phyloP scores from a whole-genome alignment of 2,329 filamentous ascomycete genomes.

The Ophiosphaerella korrae region DNA sequence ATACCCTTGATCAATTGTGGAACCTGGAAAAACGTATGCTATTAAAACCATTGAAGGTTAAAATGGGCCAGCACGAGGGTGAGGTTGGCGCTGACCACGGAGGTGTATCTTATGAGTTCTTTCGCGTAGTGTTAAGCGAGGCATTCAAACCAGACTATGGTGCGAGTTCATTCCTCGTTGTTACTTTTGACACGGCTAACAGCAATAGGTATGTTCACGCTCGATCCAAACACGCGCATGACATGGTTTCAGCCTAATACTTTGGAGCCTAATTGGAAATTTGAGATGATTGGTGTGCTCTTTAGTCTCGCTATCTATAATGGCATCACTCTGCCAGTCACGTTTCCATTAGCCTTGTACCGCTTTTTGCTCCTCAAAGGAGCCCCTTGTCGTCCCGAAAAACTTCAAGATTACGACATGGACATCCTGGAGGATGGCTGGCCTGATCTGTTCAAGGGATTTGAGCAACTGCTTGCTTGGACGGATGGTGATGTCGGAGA shows the following conservation, averaged over 20 bases:
- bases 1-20: slow-evolving; percentile 83
- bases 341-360: slow-evolving; percentile 85
- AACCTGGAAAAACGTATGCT: slow-evolving; percentile 81
- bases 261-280: slow-evolving; percentile 84
- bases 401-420: slow-evolving; percentile 41
- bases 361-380: slow-evolving; percentile 74
- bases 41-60: slow-evolving; percentile 83
- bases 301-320: slow-evolving; percentile 92
- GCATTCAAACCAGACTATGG: slow-evolving; percentile 78
- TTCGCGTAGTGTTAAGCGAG: slow-evolving; percentile 80
- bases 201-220: slow-evolving; percentile 69
- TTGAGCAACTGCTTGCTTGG: slow-evolving; percentile 77
- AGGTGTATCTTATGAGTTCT: slow-evolving; percentile 96
- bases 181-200: slow-evolving; percentile 11
- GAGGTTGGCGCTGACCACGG: slow-evolving; percentile 93
- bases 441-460: slow-evolving; percentile 77
- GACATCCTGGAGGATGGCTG: slow-evolving; percentile 88
- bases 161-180: slow-evolving; percentile 33
- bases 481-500: slow-evolving; percentile 80
- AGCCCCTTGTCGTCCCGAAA: slow-evolving; percentile 59
- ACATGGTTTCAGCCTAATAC: slow-evolving; percentile 88
- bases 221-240: slow-evolving; percentile 76
- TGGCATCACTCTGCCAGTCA: slow-evolving; percentile 86
- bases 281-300: slow-evolving; percentile 85
- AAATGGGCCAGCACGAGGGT: slow-evolving; percentile 76